Base-by-base conservation (phyloP, 306 rosid species). In the Medicago ruthenica region DNA sequence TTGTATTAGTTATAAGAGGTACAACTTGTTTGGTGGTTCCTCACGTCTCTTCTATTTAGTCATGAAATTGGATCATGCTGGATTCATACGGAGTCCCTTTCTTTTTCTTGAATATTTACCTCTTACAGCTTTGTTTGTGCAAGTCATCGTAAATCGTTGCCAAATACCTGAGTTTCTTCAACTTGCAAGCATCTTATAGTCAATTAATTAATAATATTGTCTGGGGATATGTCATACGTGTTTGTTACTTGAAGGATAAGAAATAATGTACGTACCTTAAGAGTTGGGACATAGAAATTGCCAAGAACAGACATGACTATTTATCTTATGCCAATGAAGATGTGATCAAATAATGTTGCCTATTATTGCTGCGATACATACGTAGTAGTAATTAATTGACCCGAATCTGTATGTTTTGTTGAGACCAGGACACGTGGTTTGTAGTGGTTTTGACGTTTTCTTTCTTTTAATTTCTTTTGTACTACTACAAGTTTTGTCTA, bases 171-270 rank as follows among this genome's bases (percentile, higher is more conserved):
- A 24, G 58, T 80, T 73, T 80, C 64, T 68, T 74, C 71, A 51
- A 69, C 69, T 79, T 73, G 48, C 78, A 68, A 85, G 77, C 79
- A 75, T 81, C 78, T 17, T 54, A 8, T 54, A 17, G 8, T 54
- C 13, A 54, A 54, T 54, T 10, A 54, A 53, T 68, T 14, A 51
- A 40, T 9, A 60, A 64, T 27, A 6, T 37, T 8, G 9, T 7
- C 4, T 53, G 24, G 7, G 4, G 7, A 13, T 11, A 27, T 54
- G 24, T 9, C 27, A 1, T n/a, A 27, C 15, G 6, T 44, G 50
- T 37, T 66, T n/a, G 39, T 72, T 62, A 68, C 85, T 83, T 85
- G 17, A 77, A 77, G 67, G 58, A 45, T 42, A 73, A 79, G 77
- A 53, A 47, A 64, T 68, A 5, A 17, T 39, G 67, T 9, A 15